Percentiles rank a stretch among this genome's conserved stretches.
Conservation (phyloP, 768 basidiomycete species). For the Lyophyllum semitale region DNA sequence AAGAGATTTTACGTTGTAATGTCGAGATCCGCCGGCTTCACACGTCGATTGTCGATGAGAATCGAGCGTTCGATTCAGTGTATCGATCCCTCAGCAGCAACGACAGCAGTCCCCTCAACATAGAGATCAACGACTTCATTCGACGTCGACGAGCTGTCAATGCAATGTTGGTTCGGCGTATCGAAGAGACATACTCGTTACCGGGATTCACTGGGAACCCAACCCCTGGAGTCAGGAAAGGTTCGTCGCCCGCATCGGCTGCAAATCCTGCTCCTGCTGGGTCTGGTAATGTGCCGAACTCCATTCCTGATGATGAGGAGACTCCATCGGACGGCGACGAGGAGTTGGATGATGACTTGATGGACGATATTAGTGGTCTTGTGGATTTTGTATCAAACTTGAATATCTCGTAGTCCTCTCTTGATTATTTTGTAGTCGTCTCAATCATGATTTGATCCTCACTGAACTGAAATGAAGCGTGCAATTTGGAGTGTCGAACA, state of each 20-base stretch:
- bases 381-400: too few relatives aligned
- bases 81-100: background rate
- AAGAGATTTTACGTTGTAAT: constrained; percentile 8
- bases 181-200: background rate
- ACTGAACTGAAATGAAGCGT: too few relatives aligned
- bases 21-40: constrained; percentile 11
- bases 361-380: too few relatives aligned
- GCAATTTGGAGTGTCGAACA: too few relatives aligned
- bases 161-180: background rate
- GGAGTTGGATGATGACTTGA: too few relatives aligned
- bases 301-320: too few relatives aligned
- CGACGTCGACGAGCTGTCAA: background rate
- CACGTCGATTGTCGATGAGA: constrained; percentile 5
- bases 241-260: background rate
- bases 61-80: background rate
- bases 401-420: too few relatives aligned
- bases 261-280: too few relatives aligned
- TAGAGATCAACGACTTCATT: background rate
- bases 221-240: background rate
- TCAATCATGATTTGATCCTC: too few relatives aligned
- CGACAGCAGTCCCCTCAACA: background rate
- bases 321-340: too few relatives aligned
- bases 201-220: constrained; percentile 3
- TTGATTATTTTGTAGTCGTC: too few relatives aligned
- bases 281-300: too few relatives aligned